A percentile compares a stretch with the other conserved stretches of the same genome.
These are phyloP conservation scores for Lycium barbarum DNA, from an alignment of 257 asterid species.

Conservation along the genomic window DNA sequence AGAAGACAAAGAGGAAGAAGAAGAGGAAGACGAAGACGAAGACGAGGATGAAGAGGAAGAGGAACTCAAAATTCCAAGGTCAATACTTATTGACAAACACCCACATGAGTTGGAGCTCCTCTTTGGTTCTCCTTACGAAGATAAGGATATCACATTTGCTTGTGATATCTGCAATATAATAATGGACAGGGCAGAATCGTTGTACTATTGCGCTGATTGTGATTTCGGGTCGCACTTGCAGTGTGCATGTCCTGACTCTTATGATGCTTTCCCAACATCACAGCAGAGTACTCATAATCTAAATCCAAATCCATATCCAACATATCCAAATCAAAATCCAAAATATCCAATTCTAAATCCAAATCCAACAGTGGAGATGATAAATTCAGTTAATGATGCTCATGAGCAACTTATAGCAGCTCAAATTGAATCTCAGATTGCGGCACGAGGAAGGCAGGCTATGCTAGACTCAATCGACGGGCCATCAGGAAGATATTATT, in stretches of 20 bases:
- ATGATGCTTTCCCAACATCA: not conserved
- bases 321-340: too few relatives aligned
- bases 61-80: not conserved
- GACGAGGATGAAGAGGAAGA: not conserved
- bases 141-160: not conserved
- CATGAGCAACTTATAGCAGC: slow-evolving; percentile 9
- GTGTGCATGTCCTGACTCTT: not conserved
- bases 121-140: slow-evolving; percentile 24
- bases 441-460: slow-evolving; percentile 6
- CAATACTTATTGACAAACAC: not conserved
- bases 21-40: not conserved
- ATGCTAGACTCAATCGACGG: not conserved
- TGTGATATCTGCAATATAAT: slow-evolving; percentile 38
- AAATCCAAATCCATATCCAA: not conserved
- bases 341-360: too few relatives aligned
- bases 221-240: slow-evolving; percentile 35
- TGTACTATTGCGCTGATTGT: slow-evolving; percentile 35
- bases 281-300: not conserved
- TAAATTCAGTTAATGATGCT: slow-evolving; percentile 28
- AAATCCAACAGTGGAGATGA: not conserved
- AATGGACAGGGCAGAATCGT: not conserved
- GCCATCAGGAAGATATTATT: not conserved
- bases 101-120: slow-evolving; percentile 26
- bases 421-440: slow-evolving; percentile 1
- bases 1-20: accelerated